Percentiles rank a stretch among this genome's conserved stretches.
Evolutionary conservation across 2,329 filamentous ascomycete genomes (phyloP).

Genomic region (Ophiostoma angusticollis): DNA sequence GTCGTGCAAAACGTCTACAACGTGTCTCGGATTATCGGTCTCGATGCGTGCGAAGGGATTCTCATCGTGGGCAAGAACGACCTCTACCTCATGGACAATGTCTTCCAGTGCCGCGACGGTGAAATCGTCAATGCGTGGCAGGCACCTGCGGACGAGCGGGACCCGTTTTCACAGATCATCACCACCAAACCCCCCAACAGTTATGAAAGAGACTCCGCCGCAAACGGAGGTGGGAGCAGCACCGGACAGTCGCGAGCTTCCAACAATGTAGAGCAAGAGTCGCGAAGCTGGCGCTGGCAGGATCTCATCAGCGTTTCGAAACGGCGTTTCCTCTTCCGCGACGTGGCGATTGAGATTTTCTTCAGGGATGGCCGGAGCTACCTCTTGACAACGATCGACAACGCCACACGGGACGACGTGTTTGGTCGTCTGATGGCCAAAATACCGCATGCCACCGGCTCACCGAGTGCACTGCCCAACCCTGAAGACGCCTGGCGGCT

Average conservation of each 20-base stretch:
- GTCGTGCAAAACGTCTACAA: constrained; percentile 91
- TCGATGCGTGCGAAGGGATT: constrained; percentile 88
- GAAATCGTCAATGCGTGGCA: constrained; percentile 97
- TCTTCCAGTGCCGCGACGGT: constrained; percentile 87
- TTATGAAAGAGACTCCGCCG: constrained; percentile 38
- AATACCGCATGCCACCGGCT: constrained; percentile 65
- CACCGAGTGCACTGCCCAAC: constrained; percentile 54
- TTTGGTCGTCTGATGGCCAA: constrained; percentile 63
- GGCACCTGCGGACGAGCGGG: constrained; percentile 80
- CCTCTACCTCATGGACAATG: constrained; percentile 90
- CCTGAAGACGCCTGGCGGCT: constrained; percentile 86
- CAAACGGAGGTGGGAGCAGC: constrained; percentile 9
- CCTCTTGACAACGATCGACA: constrained; percentile 70
- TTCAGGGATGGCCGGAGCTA: constrained; percentile 96
- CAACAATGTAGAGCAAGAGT: constrained; percentile 59
- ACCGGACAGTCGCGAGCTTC: constrained; percentile 23
- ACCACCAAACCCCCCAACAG: constrained; percentile 38
- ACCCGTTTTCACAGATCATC: constrained; percentile 91
- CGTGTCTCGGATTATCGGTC: constrained; percentile 81
- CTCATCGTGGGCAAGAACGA: constrained; percentile 85
- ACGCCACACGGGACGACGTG: constrained; percentile 63
- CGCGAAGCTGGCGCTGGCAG: constrained; percentile 83
- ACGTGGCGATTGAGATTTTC: constrained; percentile 94
- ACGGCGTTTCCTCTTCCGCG: constrained; percentile 83
- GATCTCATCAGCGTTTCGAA: constrained; percentile 95